phyloP scores from a whole-genome alignment of 2,329 filamentous ascomycete species.

The Colletotrichum salicis region DNA sequence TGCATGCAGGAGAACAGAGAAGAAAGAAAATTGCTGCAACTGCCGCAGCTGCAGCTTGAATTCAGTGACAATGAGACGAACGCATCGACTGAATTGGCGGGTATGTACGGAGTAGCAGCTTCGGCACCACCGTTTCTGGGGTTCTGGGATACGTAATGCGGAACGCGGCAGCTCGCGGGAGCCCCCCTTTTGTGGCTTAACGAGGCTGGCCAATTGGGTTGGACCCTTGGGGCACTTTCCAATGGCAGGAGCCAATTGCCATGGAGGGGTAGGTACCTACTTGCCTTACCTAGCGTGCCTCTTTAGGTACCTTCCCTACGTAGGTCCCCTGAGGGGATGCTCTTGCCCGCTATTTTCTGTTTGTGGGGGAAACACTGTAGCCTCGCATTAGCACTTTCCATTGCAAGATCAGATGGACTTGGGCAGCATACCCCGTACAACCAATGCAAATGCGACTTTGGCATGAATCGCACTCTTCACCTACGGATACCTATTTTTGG shows the following conservation, averaged over 20 bases:
- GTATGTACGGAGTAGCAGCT: neutral
- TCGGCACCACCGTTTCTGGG: conserved; percentile 7
- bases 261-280: conserved; percentile 25
- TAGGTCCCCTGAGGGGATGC: neutral
- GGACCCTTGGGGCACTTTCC: neutral
- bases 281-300: neutral
- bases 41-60: conserved; percentile 30
- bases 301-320: no score
- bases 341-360: conserved; percentile 19
- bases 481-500: neutral
- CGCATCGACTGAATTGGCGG: neutral
- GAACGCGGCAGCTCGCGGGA: conserved; percentile 22
- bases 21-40: conserved; percentile 3
- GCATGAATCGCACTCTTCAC: conserved; percentile 16
- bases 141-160: conserved; percentile 35
- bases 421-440: neutral
- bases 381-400: conserved; percentile 26
- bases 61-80: conserved; percentile 18
- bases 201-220: conserved; percentile 25
- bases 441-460: conserved; percentile 6
- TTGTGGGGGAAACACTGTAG: conserved; percentile 24
- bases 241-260: neutral
- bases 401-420: neutral
- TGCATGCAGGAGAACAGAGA: neutral
- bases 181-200: conserved; percentile 27